Evolutionary conservation across 768 basidiomycete species (phyloP), one percentile per base, ranked within the genome.

Genomic region (Mycena vitilis): DNA sequence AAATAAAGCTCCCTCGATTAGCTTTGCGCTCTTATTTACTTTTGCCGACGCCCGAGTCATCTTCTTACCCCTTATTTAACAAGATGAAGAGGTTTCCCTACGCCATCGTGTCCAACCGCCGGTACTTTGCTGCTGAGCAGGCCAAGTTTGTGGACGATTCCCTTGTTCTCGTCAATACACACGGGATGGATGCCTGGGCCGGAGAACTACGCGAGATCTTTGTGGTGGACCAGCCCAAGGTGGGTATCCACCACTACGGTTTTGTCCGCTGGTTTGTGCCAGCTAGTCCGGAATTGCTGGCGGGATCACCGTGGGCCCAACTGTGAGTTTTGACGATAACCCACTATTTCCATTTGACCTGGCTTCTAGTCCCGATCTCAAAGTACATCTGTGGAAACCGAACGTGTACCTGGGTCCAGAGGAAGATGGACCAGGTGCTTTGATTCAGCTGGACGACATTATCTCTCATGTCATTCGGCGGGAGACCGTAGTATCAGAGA

Each of bases 71-170:
- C 5, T 34, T 54, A 11, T 54, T 54, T 18, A 54, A 54, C 18
- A 54, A 36, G 15, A 37, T 54, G 34, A 54, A 54, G n/a, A 12
- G 53, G 15, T 54, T 54, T 16, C 53, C 53, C 11, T 54, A 36
- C 15, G 53, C 20, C 5, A 37, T 54, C 2, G 16, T 54, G 5
- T 4, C 53, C 3, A 20, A 37, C 20, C 53, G 34, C 15, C 53
- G 53, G 0, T 54, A 54, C 20, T 16, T 16, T 5, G 30, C 53
- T 16, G 30, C 53, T 16, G 34, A 20, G 16, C 53, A 54, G 15
- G 53, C 53, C 36, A 54, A 54, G 18, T 20, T 34, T 20, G 16
- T 15, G 5, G 34, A 7, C 34, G 53, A 54, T 34, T 54, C 53
- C 34, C n/a, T 18, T 20, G 30, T 54, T 1, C 13, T 54, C 5